Base-by-base conservation (phyloP, 2,329 filamentous ascomycete genomes). In the Verticillium zaregamsianum region DNA sequence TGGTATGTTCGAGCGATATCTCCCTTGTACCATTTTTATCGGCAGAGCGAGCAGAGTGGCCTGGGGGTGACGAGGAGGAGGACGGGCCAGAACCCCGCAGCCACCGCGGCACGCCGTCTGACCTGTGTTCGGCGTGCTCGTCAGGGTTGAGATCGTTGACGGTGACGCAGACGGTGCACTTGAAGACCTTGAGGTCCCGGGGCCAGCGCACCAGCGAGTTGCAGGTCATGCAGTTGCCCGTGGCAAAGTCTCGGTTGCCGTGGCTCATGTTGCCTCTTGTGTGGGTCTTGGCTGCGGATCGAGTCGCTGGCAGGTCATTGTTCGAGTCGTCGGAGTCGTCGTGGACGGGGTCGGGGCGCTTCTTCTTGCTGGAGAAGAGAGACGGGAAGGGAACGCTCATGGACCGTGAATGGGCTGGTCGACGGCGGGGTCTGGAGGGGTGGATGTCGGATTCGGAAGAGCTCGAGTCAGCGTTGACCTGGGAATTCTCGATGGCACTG, bases 141-240 rank as follows among this genome's bases (percentile, higher is more conserved):
- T 63, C 61, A 6, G 59, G 58, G 35, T 54, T 59, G 56, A 96
- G 74, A 71, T 96, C 92, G 71, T 96, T 96, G 71, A 97, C 87
- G 20, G 90, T 95, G 69, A 91, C 79, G 73, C 93, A 97, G 60
- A 91, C 89, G 52, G 90, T 90, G 74, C 93, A 97, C 68, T 92
- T 85, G 74, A 95, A 96, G 40, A 89, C 85, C 39, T 84, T 84
- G 64, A 93, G 76, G 59, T 89, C 85, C 64, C 83, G 85, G 2
- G 92, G 92, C 89, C 92, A 96, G 61, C 90, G 84, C 66, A 96
- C 89, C 61, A 88, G 85, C 60, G 90, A 90, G 68, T 89, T 90
- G 74, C 93, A 97, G 37, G 92, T 93, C 85, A 94, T 93, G 73
- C 93, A 97, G 68, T 86, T 88, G 25, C 91, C 90, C 35, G 86